Base-by-base conservation (phyloP, 1,139 yeast species). In the Lodderomyces elongisporus region DNA sequence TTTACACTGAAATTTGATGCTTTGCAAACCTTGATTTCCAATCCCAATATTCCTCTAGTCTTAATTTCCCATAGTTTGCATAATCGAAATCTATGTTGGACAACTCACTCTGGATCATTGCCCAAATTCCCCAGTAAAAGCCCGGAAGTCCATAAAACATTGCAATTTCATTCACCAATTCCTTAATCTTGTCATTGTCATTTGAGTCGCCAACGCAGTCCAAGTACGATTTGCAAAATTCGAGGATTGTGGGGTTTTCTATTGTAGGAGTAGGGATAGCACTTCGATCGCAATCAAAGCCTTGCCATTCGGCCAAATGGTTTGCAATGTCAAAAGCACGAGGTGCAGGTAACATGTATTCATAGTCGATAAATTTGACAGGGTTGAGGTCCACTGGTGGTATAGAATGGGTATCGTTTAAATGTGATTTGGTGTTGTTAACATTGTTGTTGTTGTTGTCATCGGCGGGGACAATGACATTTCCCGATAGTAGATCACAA, bases 231-330 rank as follows among this genome's bases (percentile, higher is more conserved):
- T 54, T 56, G 28, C 74, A 70, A 81, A 91, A 83, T 26, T 55
- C 56, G 2, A 74, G 60, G 48, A 82, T 54, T 2, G 66, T 58
- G 0, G 62, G 61, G 43, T 79, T 77, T 3, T 51, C 38, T 4
- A 42, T 43, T 1, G 58, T 36, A 1, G 85, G 83, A 7, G 54
- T 53, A 0, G 87, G 89, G 25, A 83, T 79, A 5, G 74, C 71
- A 9, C 66, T 57, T 16, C 74, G 66, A 42, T 78, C 76, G 54
- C 93, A 84, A 41, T 79, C 77, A 46, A 81, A 82, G 1, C 94
- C 94, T 51, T 84, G 93, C 91, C 91, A 84, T 56, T 84, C 94
- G 52, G 83, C 80, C 46, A 84, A 77, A 55, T 84, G 93, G 51
- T 84, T 84, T n/a, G 93, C 87, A 15, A 84, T 76, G 51, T 84